These are phyloP conservation scores for Drosera spatulata DNA, from an alignment of 179 eudicot species.

Conservation along the genomic window DNA sequence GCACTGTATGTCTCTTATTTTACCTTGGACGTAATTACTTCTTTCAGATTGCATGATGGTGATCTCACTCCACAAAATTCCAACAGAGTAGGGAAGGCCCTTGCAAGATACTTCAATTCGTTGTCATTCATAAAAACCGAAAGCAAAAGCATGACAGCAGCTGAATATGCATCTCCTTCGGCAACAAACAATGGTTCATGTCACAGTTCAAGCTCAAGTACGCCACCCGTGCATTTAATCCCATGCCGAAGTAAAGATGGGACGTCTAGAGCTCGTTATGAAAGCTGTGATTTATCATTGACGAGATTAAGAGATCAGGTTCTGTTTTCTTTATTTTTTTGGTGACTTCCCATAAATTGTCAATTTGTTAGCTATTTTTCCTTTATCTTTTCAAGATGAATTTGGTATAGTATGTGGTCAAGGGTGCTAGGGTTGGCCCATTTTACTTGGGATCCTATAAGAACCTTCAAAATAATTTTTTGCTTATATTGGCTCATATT, in stretches of 20 bases:
- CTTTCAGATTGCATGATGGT: slow-evolving; percentile 54
- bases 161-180: slow-evolving; percentile 9
- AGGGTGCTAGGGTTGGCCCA: too few relatives aligned
- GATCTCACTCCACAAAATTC: slow-evolving; percentile 39
- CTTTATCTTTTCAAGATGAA: too few relatives aligned
- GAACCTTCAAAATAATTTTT: too few relatives aligned
- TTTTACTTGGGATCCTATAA: too few relatives aligned
- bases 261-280: slow-evolving; percentile 24
- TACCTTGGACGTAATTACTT: not conserved
- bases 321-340: slow-evolving; percentile 3
- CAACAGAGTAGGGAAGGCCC: slow-evolving; percentile 39
- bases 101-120: slow-evolving; percentile 44
- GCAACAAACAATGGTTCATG: slow-evolving; percentile 8
- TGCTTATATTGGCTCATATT: too few relatives aligned
- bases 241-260: slow-evolving; percentile 45
- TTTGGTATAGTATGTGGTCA: too few relatives aligned
- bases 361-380: too few relatives aligned
- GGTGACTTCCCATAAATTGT: not conserved
- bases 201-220: slow-evolving; percentile 18
- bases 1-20: too few relatives aligned
- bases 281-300: slow-evolving; percentile 41
- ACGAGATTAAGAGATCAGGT: slow-evolving; percentile 75
- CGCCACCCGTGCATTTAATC: slow-evolving; percentile 34
- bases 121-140: slow-evolving; percentile 43
- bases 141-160: slow-evolving; percentile 16